Evolutionary conservation across 148 eudicot genomes (phyloP).

Genomic region (Simmondsia chinensis): DNA sequence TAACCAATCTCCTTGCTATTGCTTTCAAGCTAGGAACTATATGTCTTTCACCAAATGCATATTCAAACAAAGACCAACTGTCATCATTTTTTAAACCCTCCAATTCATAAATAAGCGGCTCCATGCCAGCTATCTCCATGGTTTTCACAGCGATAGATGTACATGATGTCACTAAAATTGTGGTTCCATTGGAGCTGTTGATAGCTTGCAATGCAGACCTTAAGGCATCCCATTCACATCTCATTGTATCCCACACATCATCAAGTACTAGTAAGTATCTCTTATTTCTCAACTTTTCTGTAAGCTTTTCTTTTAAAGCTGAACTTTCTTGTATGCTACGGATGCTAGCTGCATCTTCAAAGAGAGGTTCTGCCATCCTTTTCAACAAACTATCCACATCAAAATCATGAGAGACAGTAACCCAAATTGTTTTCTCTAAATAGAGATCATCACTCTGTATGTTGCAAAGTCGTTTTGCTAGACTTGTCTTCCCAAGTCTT

Average conservation of each 20-base stretch:
- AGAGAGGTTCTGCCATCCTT: constrained; percentile 4
- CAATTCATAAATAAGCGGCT: constrained; percentile 1
- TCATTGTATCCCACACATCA: constrained; percentile 10
- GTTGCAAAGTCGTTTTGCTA: too few species aligned
- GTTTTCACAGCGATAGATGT: neutral
- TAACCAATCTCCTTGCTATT: neutral
- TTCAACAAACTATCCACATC: neutral
- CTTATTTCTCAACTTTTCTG: constrained; percentile 1
- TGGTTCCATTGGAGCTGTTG: constrained; percentile 5
- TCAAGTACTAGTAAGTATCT: constrained; percentile 12
- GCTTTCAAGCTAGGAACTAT: neutral
- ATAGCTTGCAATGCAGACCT: neutral
- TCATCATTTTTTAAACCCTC: neutral
- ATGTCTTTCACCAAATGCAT: neutral
- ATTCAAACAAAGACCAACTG: constrained; percentile 2
- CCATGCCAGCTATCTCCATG: too few species aligned
- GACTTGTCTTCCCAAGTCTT: neutral
- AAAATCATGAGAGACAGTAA: neutral
- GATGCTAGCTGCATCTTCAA: neutral
- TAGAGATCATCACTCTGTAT: neutral
- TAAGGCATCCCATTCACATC: neutral
- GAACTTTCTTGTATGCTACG: neutral
- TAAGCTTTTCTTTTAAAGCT: neutral
- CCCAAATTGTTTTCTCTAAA: neutral
- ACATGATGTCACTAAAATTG: constrained; percentile 3